These are phyloP conservation scores for Eleusine coracana DNA, from an alignment of 176 grass and related monocot species.

Conservation along the genomic window DNA sequence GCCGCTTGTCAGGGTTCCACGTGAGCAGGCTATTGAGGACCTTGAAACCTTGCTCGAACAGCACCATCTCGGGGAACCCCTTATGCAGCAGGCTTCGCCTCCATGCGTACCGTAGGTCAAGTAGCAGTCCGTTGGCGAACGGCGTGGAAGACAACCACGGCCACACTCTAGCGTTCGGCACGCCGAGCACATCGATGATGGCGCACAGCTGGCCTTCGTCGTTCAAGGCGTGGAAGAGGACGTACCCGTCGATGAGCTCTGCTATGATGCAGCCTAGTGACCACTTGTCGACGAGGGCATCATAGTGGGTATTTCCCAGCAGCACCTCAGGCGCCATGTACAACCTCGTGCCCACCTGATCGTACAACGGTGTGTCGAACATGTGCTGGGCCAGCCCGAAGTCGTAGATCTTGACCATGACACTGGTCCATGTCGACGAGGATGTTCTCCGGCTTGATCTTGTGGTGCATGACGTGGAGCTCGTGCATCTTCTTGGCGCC, in stretches of 20 bases:
- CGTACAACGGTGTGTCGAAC: conserved; percentile 12
- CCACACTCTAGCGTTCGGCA: neutral
- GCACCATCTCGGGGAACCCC: neutral
- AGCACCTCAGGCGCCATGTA: conserved; percentile 45
- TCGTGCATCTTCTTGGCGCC: conserved; percentile 19
- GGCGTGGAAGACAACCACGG: neutral
- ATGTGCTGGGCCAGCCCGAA: conserved; percentile 34
- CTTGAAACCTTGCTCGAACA: conserved; percentile 39
- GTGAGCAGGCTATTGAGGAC: conserved; percentile 38
- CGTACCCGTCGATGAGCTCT: conserved; percentile 26
- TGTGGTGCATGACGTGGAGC: conserved; percentile 66
- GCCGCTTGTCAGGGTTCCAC: conserved; percentile 36
- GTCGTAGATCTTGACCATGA: conserved; percentile 43
- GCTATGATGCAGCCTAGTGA: conserved; percentile 51
- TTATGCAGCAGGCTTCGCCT: neutral
- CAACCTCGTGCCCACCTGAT: neutral
- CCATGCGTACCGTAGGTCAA: no score
- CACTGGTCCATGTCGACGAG: conserved; percentile 28
- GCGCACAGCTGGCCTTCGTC: conserved; percentile 27
- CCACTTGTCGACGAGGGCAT: conserved; percentile 43
- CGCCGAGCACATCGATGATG: neutral
- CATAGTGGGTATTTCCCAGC: conserved; percentile 33
- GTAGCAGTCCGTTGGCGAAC: neutral
- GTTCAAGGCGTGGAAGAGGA: neutral
- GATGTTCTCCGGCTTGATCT: conserved; percentile 87